Evolutionary conservation across 2,329 filamentous ascomycete species (phyloP), one percentile per base, ranked within the genome.

Genomic region (Ceratocystis huliohia): DNA sequence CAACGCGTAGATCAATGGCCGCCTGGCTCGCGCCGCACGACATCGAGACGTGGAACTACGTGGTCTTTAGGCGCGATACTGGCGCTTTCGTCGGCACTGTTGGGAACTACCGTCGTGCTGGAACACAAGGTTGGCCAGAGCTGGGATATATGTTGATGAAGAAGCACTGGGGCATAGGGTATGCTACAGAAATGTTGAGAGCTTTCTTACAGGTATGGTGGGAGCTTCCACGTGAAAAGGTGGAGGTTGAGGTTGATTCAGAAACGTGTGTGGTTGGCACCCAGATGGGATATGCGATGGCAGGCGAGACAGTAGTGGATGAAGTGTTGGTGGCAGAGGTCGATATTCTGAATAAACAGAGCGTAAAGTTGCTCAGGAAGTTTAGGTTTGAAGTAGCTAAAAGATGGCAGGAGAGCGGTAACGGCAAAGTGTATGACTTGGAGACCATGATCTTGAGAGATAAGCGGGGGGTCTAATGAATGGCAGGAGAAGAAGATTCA

Each of bases 121-220:
- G 75, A 68, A 70, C 73, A 64, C 71, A 78, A 20, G 81, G 81
- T 61, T 84, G 82, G 82, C 82, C 83, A 1, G 82, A 81, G 70
- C 65, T 85, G 30, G 84, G 84, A 25, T 87, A 86, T 72, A 78
- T 84, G 75, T 73, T 86, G 64, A 74, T 77, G 61, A 77, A 74
- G 66, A 78, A 81, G 69, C 71, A 74, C 65, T 86, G 84, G 84
- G 80, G 81, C 5, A 77, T 76, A 48, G 84, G 83, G 3, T 79
- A 82, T 69, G 82, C 79, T 44, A 84, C 80, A 1, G 84, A 86
- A 73, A 81, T 84, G 57, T 68, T 85, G 46, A 73, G 69, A 64
- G 82, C 73, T 1, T 80, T 80, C 64, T 68, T 82, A 13, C 68
- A 71, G 10, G 71, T 74, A 10, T 86, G 80, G 77, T 80, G 78